A percentile compares a stretch with the other conserved stretches of the same genome.
phyloP scores from a whole-genome alignment of 441 rosid genomes.

The Arabidopsis lyrata region DNA sequence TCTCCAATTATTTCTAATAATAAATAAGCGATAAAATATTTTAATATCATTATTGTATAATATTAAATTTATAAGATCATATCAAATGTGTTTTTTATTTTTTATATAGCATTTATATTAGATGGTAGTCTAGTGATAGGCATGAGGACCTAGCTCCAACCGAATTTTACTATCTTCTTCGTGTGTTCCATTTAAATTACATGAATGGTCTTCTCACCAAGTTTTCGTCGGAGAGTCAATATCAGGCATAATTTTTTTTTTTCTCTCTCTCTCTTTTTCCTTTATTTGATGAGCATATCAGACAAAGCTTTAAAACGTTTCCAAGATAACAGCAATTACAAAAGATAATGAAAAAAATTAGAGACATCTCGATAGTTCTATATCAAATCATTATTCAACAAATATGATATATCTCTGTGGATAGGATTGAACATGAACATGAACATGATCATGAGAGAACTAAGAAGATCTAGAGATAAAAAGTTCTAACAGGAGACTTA shows the following conservation, averaged over 20 bases:
- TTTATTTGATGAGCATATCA: not conserved
- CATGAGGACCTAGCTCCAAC: not conserved
- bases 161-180: not conserved
- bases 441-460: conserved; percentile 35
- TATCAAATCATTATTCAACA: conserved; percentile 22
- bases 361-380: not conserved
- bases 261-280: too few relatives aligned
- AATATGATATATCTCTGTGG: conserved; percentile 32
- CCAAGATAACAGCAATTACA: not conserved
- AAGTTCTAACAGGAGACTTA: conserved; percentile 18
- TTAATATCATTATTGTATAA: too few relatives aligned
- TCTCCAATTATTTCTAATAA: too few relatives aligned
- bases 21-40: too few relatives aligned
- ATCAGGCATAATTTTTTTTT: not conserved
- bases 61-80: not conserved
- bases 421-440: conserved; percentile 39
- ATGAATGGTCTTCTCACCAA: not conserved
- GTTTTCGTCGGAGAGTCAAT: not conserved
- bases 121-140: not conserved
- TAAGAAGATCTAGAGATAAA: conserved; percentile 27
- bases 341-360: conserved; percentile 13
- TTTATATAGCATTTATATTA: too few relatives aligned
- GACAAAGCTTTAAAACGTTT: conserved; percentile 6
- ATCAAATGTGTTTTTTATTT: not conserved
- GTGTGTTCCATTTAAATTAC: not conserved